These are phyloP conservation scores for Mycena capillaripes DNA, from an alignment of 768 basidiomycete genomes.

Conservation along the genomic window DNA sequence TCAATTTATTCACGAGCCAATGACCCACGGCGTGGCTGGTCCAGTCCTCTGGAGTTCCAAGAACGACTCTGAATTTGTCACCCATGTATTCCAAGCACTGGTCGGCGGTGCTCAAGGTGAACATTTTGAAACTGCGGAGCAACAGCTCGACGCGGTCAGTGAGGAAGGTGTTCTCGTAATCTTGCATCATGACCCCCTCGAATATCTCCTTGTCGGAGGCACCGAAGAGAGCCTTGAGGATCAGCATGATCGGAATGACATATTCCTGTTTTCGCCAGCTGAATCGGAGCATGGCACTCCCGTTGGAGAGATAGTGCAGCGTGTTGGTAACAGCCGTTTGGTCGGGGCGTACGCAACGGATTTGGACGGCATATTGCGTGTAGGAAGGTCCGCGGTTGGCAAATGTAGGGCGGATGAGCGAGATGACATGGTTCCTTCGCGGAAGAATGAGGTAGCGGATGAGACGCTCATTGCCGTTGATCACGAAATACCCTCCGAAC, in stretches of 20 bases:
- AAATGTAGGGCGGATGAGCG: conserved; percentile 93
- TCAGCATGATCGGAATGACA: conserved; percentile 96
- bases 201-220: conserved; percentile 98
- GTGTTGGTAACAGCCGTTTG: conserved; percentile 95
- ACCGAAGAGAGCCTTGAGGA: conserved; percentile 92
- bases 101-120: conserved; percentile 86
- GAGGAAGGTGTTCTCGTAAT: conserved; percentile 96
- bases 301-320: conserved; percentile 97
- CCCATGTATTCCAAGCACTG: conserved; percentile 97
- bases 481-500: conserved; percentile 98
- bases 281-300: conserved; percentile 96
- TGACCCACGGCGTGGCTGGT: conserved; percentile 84
- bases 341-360: conserved; percentile 94
- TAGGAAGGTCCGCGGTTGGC: conserved; percentile 94
- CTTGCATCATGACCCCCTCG: conserved; percentile 95
- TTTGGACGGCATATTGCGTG: conserved; percentile 94
- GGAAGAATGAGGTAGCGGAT: conserved; percentile 98
- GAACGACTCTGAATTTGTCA: conserved; percentile 94
- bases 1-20: conserved; percentile 86
- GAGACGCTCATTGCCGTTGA: conserved; percentile 99
- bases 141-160: conserved; percentile 97
- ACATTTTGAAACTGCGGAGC: conserved; percentile 95
- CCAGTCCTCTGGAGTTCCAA: conserved; percentile 95
- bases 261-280: conserved; percentile 99
- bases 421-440: conserved; percentile 94